These are phyloP conservation scores for Alliaria petiolata DNA, from an alignment of 345 rosid species.

Conservation along the genomic window DNA sequence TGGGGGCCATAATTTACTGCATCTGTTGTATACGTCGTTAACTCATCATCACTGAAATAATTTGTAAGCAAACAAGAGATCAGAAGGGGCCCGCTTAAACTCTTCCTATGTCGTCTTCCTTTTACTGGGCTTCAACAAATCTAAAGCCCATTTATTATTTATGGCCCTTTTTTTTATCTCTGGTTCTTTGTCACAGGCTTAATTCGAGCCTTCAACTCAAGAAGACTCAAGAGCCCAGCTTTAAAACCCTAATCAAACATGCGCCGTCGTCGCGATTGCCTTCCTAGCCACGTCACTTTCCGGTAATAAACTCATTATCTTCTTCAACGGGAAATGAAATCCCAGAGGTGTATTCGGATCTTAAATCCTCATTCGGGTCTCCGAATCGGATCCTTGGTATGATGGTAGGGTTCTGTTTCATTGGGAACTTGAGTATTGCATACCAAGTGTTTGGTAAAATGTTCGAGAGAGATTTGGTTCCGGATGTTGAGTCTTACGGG, in stretches of 20 bases:
- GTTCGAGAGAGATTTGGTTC: not conserved
- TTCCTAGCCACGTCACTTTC: no score
- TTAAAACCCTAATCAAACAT: not conserved
- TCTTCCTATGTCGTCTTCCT: not conserved
- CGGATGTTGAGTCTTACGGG: not conserved
- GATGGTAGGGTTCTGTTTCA: no score
- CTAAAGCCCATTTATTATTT: not conserved
- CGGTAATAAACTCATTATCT: no score
- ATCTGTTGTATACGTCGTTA: not conserved
- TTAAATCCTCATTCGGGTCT: no score
- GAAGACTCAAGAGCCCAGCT: not conserved
- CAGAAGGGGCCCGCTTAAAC: not conserved
- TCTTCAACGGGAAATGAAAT: no score
- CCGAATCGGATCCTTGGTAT: no score
- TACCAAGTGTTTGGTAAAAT: not conserved
- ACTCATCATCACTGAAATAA: not conserved
- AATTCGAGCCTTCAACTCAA: not conserved
- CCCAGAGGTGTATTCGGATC: no score
- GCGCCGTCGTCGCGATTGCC: not conserved
- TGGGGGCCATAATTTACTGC: not conserved
- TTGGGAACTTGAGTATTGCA: not conserved
- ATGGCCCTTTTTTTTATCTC: no score
- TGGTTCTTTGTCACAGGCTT: not conserved
- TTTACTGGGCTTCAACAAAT: not conserved
- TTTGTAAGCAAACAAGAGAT: not conserved